These are phyloP conservation scores for Aspergillus puulaauensis DNA, from an alignment of 2,329 filamentous ascomycete genomes.

Conservation along the genomic window DNA sequence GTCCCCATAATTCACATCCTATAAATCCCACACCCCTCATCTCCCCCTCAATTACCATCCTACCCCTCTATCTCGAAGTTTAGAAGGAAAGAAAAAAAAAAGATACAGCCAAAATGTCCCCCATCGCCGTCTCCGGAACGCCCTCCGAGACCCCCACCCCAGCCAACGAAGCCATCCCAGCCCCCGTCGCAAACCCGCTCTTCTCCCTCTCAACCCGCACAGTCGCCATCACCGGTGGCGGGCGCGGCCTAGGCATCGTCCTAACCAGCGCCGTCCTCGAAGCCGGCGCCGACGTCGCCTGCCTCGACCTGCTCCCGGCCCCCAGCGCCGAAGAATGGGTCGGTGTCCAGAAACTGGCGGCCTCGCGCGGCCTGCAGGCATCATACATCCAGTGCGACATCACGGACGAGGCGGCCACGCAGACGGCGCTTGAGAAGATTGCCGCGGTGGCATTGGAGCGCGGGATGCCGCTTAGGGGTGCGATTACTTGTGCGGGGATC, in stretches of 20 bases:
- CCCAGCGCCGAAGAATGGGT: conserved; percentile 41
- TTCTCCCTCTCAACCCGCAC: conserved; percentile 48
- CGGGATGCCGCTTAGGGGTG: conserved; percentile 23
- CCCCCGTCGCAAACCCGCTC: conserved; percentile 24
- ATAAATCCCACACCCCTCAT: neutral
- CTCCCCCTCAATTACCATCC: neutral
- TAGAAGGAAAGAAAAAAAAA: neutral
- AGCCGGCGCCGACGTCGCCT: conserved; percentile 51
- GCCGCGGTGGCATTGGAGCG: conserved; percentile 23
- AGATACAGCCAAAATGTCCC: neutral
- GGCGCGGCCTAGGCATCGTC: conserved; percentile 52
- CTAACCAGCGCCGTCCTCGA: conserved; percentile 52
- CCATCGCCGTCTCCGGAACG: conserved; percentile 19
- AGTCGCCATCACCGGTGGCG: conserved; percentile 51
- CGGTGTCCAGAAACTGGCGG: conserved; percentile 43
- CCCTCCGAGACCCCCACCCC: conserved; percentile 8
- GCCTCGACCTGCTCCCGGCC: conserved; percentile 46
- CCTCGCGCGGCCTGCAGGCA: conserved; percentile 32
- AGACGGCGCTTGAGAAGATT: conserved; percentile 37
- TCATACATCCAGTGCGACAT: conserved; percentile 50
- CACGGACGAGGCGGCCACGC: conserved; percentile 45
- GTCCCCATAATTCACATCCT: neutral
- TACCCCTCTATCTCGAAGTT: neutral
- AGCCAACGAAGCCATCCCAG: neutral
- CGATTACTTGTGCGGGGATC: conserved; percentile 52